Evolutionary conservation across 108 stramenopile species (phyloP).

Genomic region (Nitzschia sp.): DNA sequence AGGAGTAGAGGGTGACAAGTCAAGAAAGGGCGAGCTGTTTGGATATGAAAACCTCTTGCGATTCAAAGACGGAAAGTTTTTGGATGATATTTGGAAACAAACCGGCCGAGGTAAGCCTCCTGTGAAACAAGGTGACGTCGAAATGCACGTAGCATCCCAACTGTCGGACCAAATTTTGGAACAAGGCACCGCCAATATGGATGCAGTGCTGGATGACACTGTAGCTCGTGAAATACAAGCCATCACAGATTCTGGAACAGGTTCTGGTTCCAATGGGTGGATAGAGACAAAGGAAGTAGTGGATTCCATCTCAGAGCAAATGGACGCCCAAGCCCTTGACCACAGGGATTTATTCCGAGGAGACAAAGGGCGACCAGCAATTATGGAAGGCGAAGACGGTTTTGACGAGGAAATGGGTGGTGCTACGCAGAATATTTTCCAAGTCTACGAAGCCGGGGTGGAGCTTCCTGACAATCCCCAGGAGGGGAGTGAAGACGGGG

Average conservation of each 20-base stretch:
- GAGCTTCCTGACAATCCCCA: conserved; percentile 23
- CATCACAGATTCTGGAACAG: not conserved
- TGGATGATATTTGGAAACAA: conserved; percentile 60
- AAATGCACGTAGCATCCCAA: conserved; percentile 42
- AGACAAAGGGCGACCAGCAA: conserved; percentile 54
- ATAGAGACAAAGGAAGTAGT: not conserved
- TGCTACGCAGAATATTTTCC: conserved; percentile 46
- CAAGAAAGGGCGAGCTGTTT: conserved; percentile 82
- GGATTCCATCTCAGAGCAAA: not conserved
- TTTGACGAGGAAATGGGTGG: conserved; percentile 81
- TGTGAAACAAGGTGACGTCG: conserved; percentile 35
- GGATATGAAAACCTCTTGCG: conserved; percentile 78
- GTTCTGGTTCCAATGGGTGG: not conserved
- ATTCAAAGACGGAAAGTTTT: conserved; percentile 78
- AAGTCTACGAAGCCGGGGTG: conserved; percentile 23
- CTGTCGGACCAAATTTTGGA: conserved; percentile 26
- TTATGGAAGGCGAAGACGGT: conserved; percentile 58
- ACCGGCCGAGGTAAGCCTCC: conserved; percentile 5
- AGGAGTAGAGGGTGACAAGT: conserved; percentile 62
- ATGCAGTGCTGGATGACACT: conserved; percentile 9
- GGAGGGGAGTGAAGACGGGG: conserved; percentile 11
- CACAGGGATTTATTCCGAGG: conserved; percentile 57
- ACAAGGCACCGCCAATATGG: conserved; percentile 9
- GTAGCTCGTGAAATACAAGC: not conserved
- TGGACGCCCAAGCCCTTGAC: conserved; percentile 35